Conservation (phyloP, 495 filamentous ascomycete genomes). For the Hyaloscypha bicolor region DNA sequence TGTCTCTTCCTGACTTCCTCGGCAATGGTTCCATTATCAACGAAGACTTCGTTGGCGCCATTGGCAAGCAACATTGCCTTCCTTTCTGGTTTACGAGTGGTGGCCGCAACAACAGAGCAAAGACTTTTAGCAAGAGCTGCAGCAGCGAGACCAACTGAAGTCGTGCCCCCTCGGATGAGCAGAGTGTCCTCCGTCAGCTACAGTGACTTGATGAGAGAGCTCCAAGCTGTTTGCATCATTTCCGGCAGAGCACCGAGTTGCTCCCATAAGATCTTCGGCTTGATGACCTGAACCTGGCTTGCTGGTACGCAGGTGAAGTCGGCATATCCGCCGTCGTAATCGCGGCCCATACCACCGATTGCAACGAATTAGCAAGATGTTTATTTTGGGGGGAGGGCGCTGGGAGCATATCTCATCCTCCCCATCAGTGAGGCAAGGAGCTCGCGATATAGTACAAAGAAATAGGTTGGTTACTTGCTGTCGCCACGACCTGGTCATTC, state of each 20-base stretch:
- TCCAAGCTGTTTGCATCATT: slow-evolving; percentile 58
- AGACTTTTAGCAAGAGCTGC: slow-evolving; percentile 47
- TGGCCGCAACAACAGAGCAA: slow-evolving; percentile 41
- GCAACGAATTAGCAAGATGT: too few relatives aligned
- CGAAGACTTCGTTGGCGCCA: slow-evolving; percentile 42
- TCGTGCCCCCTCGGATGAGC: slow-evolving; percentile 54
- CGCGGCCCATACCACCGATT: slow-evolving; percentile 54
- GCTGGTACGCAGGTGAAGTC: slow-evolving; percentile 53
- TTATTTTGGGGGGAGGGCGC: too few relatives aligned
- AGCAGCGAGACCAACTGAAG: slow-evolving; percentile 45
- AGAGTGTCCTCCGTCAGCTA: slow-evolving; percentile 46
- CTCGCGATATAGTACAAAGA: too few relatives aligned
- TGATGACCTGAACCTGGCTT: slow-evolving; percentile 45
- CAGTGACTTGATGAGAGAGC: slow-evolving; percentile 43
- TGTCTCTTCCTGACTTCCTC: slow-evolving; percentile 27
- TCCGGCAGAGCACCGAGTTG: slow-evolving; percentile 52
- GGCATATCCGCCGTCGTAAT: slow-evolving; percentile 54
- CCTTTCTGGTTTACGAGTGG: slow-evolving; percentile 42
- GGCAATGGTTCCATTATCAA: slow-evolving; percentile 25
- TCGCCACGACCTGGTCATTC: slow-evolving; percentile 46
- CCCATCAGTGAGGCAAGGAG: too few relatives aligned
- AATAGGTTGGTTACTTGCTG: slow-evolving; percentile 33
- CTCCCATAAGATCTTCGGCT: slow-evolving; percentile 42
- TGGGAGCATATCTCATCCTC: too few relatives aligned
- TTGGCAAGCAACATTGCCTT: slow-evolving; percentile 40